Evolutionary conservation across 768 basidiomycete genomes (phyloP).

Genomic region (Rossbeevera mucosa): DNA sequence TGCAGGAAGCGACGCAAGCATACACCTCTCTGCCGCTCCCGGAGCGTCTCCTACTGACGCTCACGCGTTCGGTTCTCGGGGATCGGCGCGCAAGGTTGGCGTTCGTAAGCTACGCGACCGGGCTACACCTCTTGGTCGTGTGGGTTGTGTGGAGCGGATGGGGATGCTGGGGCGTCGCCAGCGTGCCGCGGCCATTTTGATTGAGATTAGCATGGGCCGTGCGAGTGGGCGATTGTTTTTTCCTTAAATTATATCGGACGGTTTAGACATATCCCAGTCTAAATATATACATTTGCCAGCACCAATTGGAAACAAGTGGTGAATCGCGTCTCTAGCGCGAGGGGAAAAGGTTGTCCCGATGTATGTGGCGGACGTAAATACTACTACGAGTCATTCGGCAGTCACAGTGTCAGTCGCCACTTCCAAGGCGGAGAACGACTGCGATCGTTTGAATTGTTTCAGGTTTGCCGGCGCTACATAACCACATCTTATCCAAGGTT

Average conservation of each 20-base stretch:
- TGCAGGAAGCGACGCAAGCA: slow-evolving; percentile 89
- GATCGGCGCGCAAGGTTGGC: slow-evolving; percentile 86
- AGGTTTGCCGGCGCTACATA: too few relatives aligned
- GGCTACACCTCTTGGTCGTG: slow-evolving; percentile 76
- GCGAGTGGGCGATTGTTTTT: not conserved
- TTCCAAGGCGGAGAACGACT: too few relatives aligned
- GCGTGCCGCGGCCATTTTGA: slow-evolving; percentile 17
- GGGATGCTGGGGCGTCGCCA: slow-evolving; percentile 51
- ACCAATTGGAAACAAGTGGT: not conserved
- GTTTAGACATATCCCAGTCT: not conserved
- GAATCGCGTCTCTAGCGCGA: not conserved
- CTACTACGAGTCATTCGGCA: too few relatives aligned
- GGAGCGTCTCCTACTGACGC: slow-evolving; percentile 79
- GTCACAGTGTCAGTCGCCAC: too few relatives aligned
- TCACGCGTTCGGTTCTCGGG: slow-evolving; percentile 83
- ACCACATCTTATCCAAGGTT: too few relatives aligned
- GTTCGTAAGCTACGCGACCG: slow-evolving; percentile 83
- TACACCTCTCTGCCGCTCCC: slow-evolving; percentile 88
- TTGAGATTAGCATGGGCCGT: not conserved
- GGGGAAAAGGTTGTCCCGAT: not conserved
- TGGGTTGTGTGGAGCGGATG: slow-evolving; percentile 55
- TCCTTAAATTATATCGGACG: not conserved
- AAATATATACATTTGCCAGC: not conserved
- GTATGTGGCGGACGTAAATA: not conserved
- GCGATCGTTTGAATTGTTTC: too few relatives aligned